These are phyloP conservation scores for Blastomyces gilchristii DNA, from an alignment of 2,329 filamentous ascomycete species.

Conservation along the genomic window DNA sequence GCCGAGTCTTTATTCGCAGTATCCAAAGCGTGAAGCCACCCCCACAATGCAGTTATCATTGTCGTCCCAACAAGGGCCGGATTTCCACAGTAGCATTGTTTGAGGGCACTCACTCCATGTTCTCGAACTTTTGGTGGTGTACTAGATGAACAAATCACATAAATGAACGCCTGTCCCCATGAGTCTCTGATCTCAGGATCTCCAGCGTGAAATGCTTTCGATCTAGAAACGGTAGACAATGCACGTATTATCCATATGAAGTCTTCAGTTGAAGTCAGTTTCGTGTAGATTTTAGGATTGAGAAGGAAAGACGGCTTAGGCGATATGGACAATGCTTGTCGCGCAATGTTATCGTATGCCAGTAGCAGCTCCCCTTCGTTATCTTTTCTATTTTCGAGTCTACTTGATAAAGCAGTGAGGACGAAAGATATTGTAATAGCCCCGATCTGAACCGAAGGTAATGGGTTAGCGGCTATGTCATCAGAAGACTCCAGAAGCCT, in stretches of 20 bases:
- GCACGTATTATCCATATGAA: constrained; percentile 65
- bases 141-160: constrained; percentile 55
- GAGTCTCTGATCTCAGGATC: constrained; percentile 45
- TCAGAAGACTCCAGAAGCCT: constrained; percentile 56
- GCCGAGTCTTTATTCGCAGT: constrained; percentile 68
- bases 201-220: constrained; percentile 43
- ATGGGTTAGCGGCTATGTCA: constrained; percentile 67
- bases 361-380: constrained; percentile 38
- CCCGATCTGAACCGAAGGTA: constrained; percentile 69
- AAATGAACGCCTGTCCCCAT: constrained; percentile 84
- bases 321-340: constrained; percentile 57
- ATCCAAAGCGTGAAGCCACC: constrained; percentile 60
- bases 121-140: constrained; percentile 55
- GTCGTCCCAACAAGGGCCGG: constrained; percentile 51
- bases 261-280: constrained; percentile 64
- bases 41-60: constrained; percentile 66
- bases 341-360: constrained; percentile 42
- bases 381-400: constrained; percentile 44
- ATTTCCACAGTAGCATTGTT: constrained; percentile 52
- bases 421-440: constrained; percentile 72
- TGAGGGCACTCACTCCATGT: constrained; percentile 52
- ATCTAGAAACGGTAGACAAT: constrained; percentile 51
- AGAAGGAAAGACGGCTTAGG: constrained; percentile 82
- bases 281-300: constrained; percentile 74
- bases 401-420: constrained; percentile 52